Evolutionary conservation across 2,329 filamentous ascomycete genomes (phyloP), one percentile per base, ranked within the genome.

Genomic region (Xylariaceae sp.): DNA sequence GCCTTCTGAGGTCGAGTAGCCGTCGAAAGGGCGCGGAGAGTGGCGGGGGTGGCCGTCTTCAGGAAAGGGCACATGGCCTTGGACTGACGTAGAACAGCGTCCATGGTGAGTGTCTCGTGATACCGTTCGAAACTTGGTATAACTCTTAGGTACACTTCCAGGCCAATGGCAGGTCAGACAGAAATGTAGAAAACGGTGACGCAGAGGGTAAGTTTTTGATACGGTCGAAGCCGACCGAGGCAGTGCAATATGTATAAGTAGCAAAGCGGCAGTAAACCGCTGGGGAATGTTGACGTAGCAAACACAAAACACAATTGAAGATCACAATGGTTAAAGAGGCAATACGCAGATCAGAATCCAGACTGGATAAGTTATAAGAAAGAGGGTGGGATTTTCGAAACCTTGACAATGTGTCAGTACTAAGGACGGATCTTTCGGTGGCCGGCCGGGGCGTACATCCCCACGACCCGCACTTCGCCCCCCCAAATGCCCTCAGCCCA

Each of bases 31-130:
- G 91, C 86, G 58, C 93, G 91, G 54, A 98, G 82, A 45, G 90
- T 91, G 58, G 90, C 86, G 57, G 92, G 89, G 29, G 91, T 92
- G 27, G 93, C 92, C 72, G 91, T 88, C 77, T 91, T 92, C 69
- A 98, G 77, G 73, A 98, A 98, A 45, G 93, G 93, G 73, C 93
- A 98, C 84, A 98, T 86, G 66, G 87, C 83, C 78, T 91, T 90
- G 67, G 91, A 96, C 72, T 97, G 91, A 69, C 89, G 89, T 62
- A 97, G 83, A 60, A 96, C 83, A 62, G 88, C 80, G 77, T 98
- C 93, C 93, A 98, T 98, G 63, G 52, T 65, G 56, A 40, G 72
- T 62, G 50, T 38, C 27, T 32, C 16, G 45, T 68, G 19, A 20
- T 32, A 37, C 23, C 12, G 20, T 36, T 16, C 10, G 25, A 7